Percentiles rank a stretch among this genome's conserved stretches.
Evolutionary conservation across 1,139 yeast species (phyloP).

Genomic region (Hemisphaericaspora subhashii): DNA sequence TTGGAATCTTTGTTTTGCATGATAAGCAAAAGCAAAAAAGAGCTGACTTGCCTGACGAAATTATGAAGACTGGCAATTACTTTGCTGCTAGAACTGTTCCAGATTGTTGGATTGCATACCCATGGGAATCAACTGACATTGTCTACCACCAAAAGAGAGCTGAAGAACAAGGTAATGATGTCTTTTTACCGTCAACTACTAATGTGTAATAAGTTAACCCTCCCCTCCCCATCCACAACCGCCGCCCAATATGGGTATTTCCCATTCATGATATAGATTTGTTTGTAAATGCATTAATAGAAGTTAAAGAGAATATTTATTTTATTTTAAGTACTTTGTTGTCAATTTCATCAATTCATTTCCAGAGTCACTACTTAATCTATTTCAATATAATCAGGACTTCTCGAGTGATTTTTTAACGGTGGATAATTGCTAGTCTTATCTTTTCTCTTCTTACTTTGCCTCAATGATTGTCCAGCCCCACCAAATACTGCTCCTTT

Average conservation of each 20-base stretch:
- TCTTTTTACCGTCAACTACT: conserved; percentile 43
- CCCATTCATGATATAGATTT: not conserved
- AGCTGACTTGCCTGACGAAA: conserved; percentile 69
- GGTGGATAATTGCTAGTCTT: conserved; percentile 42
- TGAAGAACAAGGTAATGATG: conserved; percentile 65
- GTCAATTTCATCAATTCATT: not conserved
- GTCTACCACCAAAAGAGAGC: conserved; percentile 84
- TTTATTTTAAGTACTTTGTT: not conserved
- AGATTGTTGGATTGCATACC: conserved; percentile 96
- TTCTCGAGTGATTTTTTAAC: conserved; percentile 52
- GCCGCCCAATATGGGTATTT: not conserved
- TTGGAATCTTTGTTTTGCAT: conserved; percentile 89
- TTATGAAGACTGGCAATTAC: conserved; percentile 68
- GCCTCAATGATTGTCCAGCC: conserved; percentile 70
- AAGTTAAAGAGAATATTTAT: not conserved
- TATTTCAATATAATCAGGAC: conserved; percentile 79
- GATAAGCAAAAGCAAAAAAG: conserved; percentile 88
- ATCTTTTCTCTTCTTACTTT: conserved; percentile 72
- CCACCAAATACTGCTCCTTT: conserved; percentile 48
- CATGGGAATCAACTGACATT: conserved; percentile 94
- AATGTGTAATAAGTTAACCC: conserved; percentile 3
- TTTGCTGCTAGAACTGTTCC: conserved; percentile 90
- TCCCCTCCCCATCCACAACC: not conserved
- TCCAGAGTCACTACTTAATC: conserved; percentile 39
- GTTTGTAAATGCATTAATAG: conserved; percentile 1